Percentiles rank a stretch among this genome's conserved stretches.
Conservation (phyloP, 176 grass and related monocot genomes). For the Oropetium thomaeum region DNA sequence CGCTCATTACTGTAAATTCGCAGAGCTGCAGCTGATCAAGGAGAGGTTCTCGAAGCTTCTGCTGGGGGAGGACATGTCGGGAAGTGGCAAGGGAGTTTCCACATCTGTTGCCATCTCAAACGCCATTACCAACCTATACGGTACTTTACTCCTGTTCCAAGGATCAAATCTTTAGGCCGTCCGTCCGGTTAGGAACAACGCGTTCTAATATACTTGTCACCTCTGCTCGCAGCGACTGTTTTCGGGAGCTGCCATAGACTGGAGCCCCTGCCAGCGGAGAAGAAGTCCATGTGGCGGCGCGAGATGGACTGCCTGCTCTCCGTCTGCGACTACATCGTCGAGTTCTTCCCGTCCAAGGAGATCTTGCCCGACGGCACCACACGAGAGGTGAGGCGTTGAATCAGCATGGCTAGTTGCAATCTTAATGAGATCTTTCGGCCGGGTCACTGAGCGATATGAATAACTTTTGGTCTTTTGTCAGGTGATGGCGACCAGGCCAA, state of each 20-base stretch:
- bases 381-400: conserved; percentile 35
- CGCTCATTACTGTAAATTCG: background rate
- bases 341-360: conserved; percentile 73
- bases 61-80: conserved; percentile 94
- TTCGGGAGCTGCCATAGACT: conserved; percentile 83
- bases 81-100: conserved; percentile 78
- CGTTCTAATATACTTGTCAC: background rate
- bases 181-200: background rate
- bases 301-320: conserved; percentile 90
- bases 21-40: conserved; percentile 72
- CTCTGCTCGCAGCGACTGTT: conserved; percentile 64
- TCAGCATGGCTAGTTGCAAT: background rate
- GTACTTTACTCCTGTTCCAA: conserved; percentile 6
- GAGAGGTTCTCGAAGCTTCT: conserved; percentile 94
- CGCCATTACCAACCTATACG: conserved; percentile 94
- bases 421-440: background rate
- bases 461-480: conserved; percentile 21
- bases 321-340: conserved; percentile 82
- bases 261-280: conserved; percentile 63
- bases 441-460: background rate
- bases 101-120: conserved; percentile 82
- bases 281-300: conserved; percentile 77
- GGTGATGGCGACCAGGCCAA: conserved; percentile 71
- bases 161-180: background rate
- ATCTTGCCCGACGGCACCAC: conserved; percentile 51